These are phyloP conservation scores for Russula brevipes DNA, from an alignment of 768 basidiomycete species.

Conservation along the genomic window DNA sequence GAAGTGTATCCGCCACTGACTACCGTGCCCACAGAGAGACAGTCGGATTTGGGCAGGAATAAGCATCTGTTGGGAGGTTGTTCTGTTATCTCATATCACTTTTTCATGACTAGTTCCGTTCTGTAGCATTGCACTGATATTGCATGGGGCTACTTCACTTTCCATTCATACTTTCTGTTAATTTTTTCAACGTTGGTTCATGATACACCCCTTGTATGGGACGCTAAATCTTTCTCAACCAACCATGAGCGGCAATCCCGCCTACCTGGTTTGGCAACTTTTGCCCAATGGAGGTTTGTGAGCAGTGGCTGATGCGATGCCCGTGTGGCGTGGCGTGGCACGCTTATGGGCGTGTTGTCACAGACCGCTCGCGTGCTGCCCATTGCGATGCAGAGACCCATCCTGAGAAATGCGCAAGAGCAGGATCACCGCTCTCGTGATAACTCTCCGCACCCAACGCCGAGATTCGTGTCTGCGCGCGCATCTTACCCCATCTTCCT, in stretches of 20 bases:
- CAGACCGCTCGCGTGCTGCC: slow-evolving; percentile 1
- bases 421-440: not conserved
- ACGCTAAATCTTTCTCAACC: not conserved
- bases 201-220: slow-evolving; percentile 1
- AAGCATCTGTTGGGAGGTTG: not conserved
- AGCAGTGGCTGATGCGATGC: not conserved
- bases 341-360: not conserved
- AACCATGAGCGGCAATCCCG: not conserved
- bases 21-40: slow-evolving; percentile 59
- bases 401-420: slow-evolving; percentile 10
- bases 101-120: not conserved
- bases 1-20: slow-evolving; percentile 9
- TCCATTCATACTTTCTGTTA: slow-evolving; percentile 1
- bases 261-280: not conserved
- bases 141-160: not conserved
- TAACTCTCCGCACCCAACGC: slow-evolving; percentile 4
- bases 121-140: not conserved
- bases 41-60: slow-evolving; percentile 92
- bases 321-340: not conserved
- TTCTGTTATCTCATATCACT: not conserved
- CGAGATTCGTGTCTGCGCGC: slow-evolving; percentile 33
- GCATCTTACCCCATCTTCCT: slow-evolving; percentile 66
- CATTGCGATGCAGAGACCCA: slow-evolving; percentile 13
- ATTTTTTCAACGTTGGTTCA: not conserved
- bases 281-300: not conserved